phyloP scores from a whole-genome alignment of 352 stramenopile genomes.

The Phytophthora syringae region DNA sequence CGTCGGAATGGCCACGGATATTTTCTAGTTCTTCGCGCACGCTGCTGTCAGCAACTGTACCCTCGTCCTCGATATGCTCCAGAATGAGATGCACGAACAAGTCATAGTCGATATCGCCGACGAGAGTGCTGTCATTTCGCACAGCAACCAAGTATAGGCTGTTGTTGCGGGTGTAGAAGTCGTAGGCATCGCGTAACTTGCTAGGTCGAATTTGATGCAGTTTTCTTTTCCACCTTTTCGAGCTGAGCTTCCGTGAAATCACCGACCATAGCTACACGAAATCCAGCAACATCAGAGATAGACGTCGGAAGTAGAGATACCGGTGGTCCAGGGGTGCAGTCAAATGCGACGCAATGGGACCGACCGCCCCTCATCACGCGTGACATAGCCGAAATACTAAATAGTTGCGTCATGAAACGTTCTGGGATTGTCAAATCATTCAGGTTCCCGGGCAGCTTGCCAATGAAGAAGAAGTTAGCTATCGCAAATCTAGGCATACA shows the following conservation, averaged over 20 bases:
- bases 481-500: no score
- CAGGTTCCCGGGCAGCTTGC: no score
- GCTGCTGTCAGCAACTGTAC: no score
- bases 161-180: not conserved
- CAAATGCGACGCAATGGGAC: not conserved
- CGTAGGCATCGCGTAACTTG: not conserved
- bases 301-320: not conserved
- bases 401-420: conserved; percentile 4
- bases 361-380: not conserved
- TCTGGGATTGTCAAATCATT: not conserved
- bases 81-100: no score
- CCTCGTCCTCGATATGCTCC: no score
- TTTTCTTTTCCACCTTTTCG: no score
- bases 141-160: no score
- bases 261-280: not conserved
- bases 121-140: no score
- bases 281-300: not conserved
- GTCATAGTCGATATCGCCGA: no score
- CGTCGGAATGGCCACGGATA: no score
- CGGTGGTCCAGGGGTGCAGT: conserved; percentile 3
- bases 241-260: conserved; percentile 9
- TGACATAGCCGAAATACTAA: not conserved
- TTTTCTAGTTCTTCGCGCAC: no score
- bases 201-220: not conserved
- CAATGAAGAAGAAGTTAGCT: no score